Percentiles rank a stretch among this genome's conserved stretches.
Evolutionary conservation across 257 asterid genomes (phyloP).

Genomic region (Scutellaria baicalensis): DNA sequence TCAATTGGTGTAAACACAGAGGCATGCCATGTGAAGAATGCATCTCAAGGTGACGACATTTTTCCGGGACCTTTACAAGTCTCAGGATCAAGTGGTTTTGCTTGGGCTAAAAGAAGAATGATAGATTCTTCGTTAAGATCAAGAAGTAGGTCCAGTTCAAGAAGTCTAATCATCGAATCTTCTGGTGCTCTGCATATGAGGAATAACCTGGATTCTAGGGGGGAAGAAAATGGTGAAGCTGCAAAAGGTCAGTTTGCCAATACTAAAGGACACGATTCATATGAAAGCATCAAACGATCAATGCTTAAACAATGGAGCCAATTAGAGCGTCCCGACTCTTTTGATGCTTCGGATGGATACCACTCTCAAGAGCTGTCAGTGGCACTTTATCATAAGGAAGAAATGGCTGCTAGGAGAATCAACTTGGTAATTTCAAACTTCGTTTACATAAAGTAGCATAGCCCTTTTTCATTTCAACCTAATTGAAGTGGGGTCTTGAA

Average conservation of each 20-base stretch:
- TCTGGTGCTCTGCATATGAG: conserved; percentile 44
- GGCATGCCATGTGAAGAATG: conserved; percentile 60
- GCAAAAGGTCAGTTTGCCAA: conserved; percentile 25
- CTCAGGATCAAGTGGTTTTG: conserved; percentile 90
- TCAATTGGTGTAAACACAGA: conserved; percentile 31
- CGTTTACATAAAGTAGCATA: background rate
- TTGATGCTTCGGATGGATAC: conserved; percentile 67
- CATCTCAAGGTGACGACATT: conserved; percentile 82
- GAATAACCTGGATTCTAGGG: conserved; percentile 44
- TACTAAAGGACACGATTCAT: conserved; percentile 39
- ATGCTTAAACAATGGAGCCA: conserved; percentile 71
- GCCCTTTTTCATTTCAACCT: background rate
- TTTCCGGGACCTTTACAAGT: conserved; percentile 80
- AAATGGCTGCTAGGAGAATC: conserved; percentile 46
- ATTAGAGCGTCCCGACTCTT: conserved; percentile 65
- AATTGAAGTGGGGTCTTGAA: conserved; percentile 19
- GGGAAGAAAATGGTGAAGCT: conserved; percentile 41
- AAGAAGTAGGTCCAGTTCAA: conserved; percentile 75
- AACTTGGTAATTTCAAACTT: conserved; percentile 41
- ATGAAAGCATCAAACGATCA: conserved; percentile 35
- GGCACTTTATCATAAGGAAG: conserved; percentile 67
- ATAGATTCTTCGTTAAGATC: conserved; percentile 65
- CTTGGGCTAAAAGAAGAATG: conserved; percentile 77
- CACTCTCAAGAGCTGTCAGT: conserved; percentile 84
- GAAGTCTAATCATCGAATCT: conserved; percentile 79